Conservation (phyloP, 176 grass and related monocot genomes). For the Musa itinerans region DNA sequence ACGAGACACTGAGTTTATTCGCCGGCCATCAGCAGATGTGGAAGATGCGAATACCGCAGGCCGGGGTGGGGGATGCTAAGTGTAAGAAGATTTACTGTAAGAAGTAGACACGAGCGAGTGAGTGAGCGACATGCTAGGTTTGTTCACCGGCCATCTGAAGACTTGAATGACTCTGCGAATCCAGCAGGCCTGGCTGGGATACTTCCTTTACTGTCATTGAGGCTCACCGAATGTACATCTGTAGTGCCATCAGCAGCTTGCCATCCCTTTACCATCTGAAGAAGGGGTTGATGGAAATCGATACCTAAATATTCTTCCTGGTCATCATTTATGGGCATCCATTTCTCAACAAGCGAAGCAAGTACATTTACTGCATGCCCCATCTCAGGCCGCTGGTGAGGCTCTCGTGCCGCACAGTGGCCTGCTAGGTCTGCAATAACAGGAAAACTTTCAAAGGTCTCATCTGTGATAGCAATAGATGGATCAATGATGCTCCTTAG, state of each 20-base stretch:
- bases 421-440: conserved; percentile 69
- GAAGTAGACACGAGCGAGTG: background rate
- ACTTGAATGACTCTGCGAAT: conserved; percentile 88
- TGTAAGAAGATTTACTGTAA: background rate
- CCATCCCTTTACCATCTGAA: conserved; percentile 91
- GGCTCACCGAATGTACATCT: conserved; percentile 44
- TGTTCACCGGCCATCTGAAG: conserved; percentile 74
- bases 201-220: conserved; percentile 89
- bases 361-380: conserved; percentile 61
- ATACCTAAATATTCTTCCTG: conserved; percentile 80
- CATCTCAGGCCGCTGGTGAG: conserved; percentile 70
- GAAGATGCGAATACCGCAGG: no score
- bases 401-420: conserved; percentile 71
- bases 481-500: conserved; percentile 59
- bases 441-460: conserved; percentile 58
- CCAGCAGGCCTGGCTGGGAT: conserved; percentile 77
- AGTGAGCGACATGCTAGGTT: background rate
- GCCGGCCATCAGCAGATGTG: no score
- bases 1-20: no score
- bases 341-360: conserved; percentile 74
- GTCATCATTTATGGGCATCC: conserved; percentile 62
- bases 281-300: conserved; percentile 67
- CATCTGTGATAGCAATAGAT: conserved; percentile 38
- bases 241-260: conserved; percentile 57
- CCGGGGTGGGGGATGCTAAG: no score